Evolutionary conservation across 163 green algal genomes (phyloP).

Genomic region (Smithsoniella earleae): DNA sequence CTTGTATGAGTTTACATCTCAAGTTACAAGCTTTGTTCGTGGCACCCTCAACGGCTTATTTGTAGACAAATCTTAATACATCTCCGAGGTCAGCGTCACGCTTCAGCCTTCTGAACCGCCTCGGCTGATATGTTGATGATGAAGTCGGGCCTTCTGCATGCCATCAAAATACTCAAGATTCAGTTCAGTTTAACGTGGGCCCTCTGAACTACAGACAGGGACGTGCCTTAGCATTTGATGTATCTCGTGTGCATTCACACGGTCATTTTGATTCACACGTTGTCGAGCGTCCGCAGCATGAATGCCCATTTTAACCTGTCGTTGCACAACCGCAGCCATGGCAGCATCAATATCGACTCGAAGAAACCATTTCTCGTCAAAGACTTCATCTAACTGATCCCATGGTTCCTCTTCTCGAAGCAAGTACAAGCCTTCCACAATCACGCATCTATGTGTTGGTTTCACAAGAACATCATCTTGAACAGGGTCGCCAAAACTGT

Average conservation of each 20-base stretch:
- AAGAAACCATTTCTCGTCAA: slow-evolving; percentile 12
- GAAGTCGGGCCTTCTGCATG: not conserved
- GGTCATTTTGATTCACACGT: not conserved
- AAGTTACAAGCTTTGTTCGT: not conserved
- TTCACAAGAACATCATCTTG: not conserved
- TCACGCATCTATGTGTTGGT: not conserved
- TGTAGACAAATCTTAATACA: too few relatives aligned
- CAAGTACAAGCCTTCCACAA: not conserved
- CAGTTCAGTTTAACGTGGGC: too few relatives aligned
- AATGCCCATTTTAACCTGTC: not conserved
- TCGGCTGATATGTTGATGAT: not conserved
- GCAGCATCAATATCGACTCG: not conserved
- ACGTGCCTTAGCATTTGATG: not conserved
- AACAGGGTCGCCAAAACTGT: not conserved
- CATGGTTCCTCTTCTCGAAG: slow-evolving; percentile 8
- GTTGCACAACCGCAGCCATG: not conserved
- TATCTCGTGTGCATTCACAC: slow-evolving; percentile 21
- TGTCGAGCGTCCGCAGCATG: not conserved
- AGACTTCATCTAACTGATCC: not conserved
- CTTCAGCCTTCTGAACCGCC: not conserved
- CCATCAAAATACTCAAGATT: not conserved
- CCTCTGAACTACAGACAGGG: too few relatives aligned
- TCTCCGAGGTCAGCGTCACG: too few relatives aligned
- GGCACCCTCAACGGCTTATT: not conserved
- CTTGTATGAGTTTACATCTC: not conserved